Evolutionary conservation across 345 rosid genomes (phyloP), one percentile per base, ranked within the genome.

Genomic region (Corchorus olitorius): DNA sequence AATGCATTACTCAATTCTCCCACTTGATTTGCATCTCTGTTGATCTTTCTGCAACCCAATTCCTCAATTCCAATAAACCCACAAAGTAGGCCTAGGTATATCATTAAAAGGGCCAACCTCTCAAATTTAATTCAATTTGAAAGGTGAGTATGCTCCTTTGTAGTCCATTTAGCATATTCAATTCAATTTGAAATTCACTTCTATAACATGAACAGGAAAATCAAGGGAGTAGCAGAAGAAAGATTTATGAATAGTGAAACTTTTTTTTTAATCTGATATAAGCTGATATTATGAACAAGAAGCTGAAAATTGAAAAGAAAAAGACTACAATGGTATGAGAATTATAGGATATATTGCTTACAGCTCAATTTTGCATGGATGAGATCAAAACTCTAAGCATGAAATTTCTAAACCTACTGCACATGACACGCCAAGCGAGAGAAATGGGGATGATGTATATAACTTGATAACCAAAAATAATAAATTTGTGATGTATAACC

Each of bases 401-500:
- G 76, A 56, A 41, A 27, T 27, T 27, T 54, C 45, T 70, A 77
- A 79, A 69, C 67, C 74, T 60, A 77, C 46, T 77, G 81, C 77
- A 81, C 73, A 72, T 59, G 53, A 79, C 79, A 76, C 68, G 75
- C 72, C 75, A 59, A 7, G 74, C 77, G 55, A 45, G 55, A 62
- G 75, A 56, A 60, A 16, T 17, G 6, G 3, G 7, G 53, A 70
- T 73, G 49, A 67, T 77, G n/a, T 34, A 27, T 77, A 56, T 71
- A 62, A 27, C 75, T 69, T 46, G n/a, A 72, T 77, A 53, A 75
- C 49, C 37, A 46, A 74, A 22, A 10, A 50, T 49, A 56, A 48
- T 62, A 75, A 78, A 33, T 41, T 80, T 75, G 27, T 27, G 54
- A 70, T 39, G 55, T 78, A 68, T 69, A 82, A 64, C 70, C 83